Evolutionary conservation across 495 filamentous ascomycete species (phyloP).

Genomic region (Echria macrotheca): DNA sequence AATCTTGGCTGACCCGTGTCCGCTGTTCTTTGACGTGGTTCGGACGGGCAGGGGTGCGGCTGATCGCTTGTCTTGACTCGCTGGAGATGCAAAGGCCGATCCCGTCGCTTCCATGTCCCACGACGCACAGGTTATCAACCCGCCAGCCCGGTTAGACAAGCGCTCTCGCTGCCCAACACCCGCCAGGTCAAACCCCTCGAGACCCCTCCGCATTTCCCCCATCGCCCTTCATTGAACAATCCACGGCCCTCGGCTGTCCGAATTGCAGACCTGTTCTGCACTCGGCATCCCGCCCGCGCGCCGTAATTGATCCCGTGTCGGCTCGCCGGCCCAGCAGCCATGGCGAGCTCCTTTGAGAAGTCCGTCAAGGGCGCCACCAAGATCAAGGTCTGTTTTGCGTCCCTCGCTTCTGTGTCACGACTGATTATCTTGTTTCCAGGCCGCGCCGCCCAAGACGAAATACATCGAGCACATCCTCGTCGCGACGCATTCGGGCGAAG

Average conservation of each 20-base stretch:
- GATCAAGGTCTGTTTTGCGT: constrained; percentile 70
- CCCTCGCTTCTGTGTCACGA: too few relatives aligned
- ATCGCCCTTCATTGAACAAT: constrained; percentile 7
- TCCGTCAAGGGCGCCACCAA: constrained; percentile 91
- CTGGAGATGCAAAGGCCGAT: constrained; percentile 5
- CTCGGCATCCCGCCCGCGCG: too few relatives aligned
- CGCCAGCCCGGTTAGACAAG: constrained; percentile 2
- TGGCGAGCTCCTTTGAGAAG: constrained; percentile 84
- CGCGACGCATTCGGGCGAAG: constrained; percentile 91
- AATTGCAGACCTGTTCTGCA: background rate
- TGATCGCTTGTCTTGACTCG: constrained; percentile 1
- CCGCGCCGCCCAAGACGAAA: constrained; percentile 96
- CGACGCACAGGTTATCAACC: constrained; percentile 5
- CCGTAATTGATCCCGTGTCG: too few relatives aligned
- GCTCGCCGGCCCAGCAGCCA: constrained; percentile 32
- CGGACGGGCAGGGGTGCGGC: background rate
- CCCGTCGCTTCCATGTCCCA: constrained; percentile 14
- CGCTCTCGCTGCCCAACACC: constrained; percentile 6
- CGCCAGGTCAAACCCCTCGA: background rate
- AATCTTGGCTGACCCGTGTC: too few relatives aligned
- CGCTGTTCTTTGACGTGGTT: constrained; percentile 4
- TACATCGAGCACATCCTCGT: constrained; percentile 98
- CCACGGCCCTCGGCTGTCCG: background rate
- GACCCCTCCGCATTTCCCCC: constrained; percentile 2
- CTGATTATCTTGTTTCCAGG: constrained; percentile 54